Evolutionary conservation across 148 eudicot species (phyloP), one percentile per base, ranked within the genome.

Genomic region (Dianthus caryophyllus): DNA sequence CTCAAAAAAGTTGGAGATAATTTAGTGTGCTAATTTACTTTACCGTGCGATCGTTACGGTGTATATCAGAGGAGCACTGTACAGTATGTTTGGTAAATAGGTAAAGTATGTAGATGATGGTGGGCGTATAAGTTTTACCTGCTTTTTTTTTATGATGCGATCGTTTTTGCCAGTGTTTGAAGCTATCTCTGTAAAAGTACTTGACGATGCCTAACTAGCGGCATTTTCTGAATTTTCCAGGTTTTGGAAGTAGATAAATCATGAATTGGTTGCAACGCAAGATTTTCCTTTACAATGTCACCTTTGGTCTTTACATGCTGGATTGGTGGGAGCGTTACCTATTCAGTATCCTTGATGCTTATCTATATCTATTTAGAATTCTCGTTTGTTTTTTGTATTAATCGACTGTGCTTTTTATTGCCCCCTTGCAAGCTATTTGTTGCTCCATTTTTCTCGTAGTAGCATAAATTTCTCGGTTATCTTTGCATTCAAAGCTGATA

Each of bases 281-380:
- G 77, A 84, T 90, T 59, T 90, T 82, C 66, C 89, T 88, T 11
- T 88, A 90, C 83, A 90, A 90, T 67, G 89, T 88, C 64, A 90
- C 95, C n/a, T 88, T 90, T 72, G 97, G 97, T 21, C 86, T 90
- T 58, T 88, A 85, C 81, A 88, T 88, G 97, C 63, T 90, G 17
- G 97, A 90, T 78, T 86, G 91, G 86, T 90, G 97, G 97, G 97
- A 90, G 81, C 86, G 97, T 51, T 84, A 55, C 67, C 89, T 90
- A 44, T 88, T 90, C 80, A 90, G 97, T 90, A 90, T 90, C 97
- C 97, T 90, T 68, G 56, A 47, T 70, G 39, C 51, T 41, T 31
- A 46, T 54, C 24, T 4, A n/a, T 12, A 47, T 57, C 15, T 21
- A 39, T 44, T 25, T 67, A 9, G 41, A 26, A 47, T 9, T 61